Percentiles rank a stretch among this genome's conserved stretches.
Evolutionary conservation across 2,329 filamentous ascomycete species (phyloP).

Genomic region (Bipolaris oryzae): DNA sequence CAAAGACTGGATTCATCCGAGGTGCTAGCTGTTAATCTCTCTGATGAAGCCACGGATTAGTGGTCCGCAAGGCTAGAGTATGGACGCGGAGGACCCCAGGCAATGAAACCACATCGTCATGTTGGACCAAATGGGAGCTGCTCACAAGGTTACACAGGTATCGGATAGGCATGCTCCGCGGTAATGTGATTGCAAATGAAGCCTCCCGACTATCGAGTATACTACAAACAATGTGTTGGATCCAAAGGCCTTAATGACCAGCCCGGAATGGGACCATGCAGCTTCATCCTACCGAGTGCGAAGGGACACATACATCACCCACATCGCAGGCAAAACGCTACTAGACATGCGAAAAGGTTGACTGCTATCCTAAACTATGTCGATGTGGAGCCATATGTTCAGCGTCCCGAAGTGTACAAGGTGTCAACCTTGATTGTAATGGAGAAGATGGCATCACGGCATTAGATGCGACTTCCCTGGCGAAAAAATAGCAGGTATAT

Average conservation of each 20-base stretch:
- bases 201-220: too few species aligned
- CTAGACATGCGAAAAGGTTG: too few species aligned
- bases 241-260: background rate
- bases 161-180: too few species aligned
- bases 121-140: too few species aligned
- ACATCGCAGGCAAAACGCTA: too few species aligned
- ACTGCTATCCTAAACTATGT: background rate
- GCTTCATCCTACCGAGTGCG: background rate
- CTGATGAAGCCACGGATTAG: background rate
- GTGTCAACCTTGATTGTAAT: background rate
- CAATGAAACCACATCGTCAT: background rate
- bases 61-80: background rate
- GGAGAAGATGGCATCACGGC: background rate
- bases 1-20: background rate
- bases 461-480: background rate
- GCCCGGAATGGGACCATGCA: background rate
- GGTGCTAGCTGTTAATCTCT: background rate
- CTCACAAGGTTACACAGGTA: too few species aligned
- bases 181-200: too few species aligned
- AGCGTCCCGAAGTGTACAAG: too few species aligned
- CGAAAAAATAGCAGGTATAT: background rate
- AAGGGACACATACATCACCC: background rate
- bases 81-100: background rate
- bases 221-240: too few species aligned
- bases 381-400: background rate